A percentile compares a stretch with the other conserved stretches of the same genome.
phyloP scores from a whole-genome alignment of 2,329 filamentous ascomycete genomes.

The Monilinia fructigena region DNA sequence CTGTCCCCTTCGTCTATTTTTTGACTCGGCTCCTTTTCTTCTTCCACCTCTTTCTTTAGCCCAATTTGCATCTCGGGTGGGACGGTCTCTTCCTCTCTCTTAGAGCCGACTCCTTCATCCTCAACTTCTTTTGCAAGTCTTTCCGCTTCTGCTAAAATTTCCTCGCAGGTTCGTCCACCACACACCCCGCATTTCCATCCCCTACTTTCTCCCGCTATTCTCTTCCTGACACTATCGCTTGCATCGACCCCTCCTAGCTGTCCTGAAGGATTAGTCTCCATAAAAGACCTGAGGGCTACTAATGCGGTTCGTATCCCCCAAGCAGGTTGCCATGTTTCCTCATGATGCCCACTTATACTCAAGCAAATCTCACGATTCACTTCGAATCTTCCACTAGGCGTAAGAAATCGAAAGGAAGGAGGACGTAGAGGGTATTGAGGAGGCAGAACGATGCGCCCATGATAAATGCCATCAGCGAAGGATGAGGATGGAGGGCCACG shows the following conservation, averaged over 20 bases:
- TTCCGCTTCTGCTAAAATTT: constrained; percentile 71
- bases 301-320: constrained; percentile 94
- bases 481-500: constrained; percentile 76
- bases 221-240: constrained; percentile 61
- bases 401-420: constrained; percentile 93
- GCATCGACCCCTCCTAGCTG: constrained; percentile 89
- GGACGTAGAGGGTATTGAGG: constrained; percentile 87
- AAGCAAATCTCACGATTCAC: constrained; percentile 96
- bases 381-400: constrained; percentile 89
- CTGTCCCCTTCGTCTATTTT: background rate
- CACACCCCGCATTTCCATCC: constrained; percentile 70
- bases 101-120: constrained; percentile 65
- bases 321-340: constrained; percentile 97
- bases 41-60: constrained; percentile 53
- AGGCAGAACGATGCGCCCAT: constrained; percentile 90
- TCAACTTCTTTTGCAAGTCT: constrained; percentile 49
- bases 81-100: constrained; percentile 17
- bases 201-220: constrained; percentile 66
- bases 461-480: constrained; percentile 71
- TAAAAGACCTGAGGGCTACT: constrained; percentile 77
- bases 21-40: background rate
- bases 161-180: constrained; percentile 64
- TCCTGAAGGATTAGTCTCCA: constrained; percentile 85
- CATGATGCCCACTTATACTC: constrained; percentile 89
- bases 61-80: constrained; percentile 17